Conservation (phyloP, 257 asterid genomes). For the Solanum pimpinellifolium region DNA sequence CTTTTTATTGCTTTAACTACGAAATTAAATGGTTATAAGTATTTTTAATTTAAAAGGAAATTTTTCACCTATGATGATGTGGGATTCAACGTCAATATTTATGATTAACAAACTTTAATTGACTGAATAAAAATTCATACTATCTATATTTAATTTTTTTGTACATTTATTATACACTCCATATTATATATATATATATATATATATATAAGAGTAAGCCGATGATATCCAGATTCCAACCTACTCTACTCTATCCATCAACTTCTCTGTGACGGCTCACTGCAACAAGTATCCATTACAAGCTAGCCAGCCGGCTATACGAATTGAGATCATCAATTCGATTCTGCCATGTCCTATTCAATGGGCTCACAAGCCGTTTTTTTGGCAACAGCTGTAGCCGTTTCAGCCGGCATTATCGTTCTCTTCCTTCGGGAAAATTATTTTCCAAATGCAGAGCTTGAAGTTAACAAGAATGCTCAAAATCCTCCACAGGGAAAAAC, state of each 20-base stretch:
- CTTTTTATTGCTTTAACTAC: too few relatives aligned
- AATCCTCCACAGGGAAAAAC: background rate
- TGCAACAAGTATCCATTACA: background rate
- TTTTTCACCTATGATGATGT: too few relatives aligned
- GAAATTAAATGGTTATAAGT: background rate
- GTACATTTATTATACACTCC: background rate
- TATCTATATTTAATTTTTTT: too few relatives aligned
- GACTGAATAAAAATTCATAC: background rate
- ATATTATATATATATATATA: too few relatives aligned
- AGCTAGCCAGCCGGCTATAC: background rate
- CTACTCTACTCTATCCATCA: background rate
- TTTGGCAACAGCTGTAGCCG: conserved; percentile 82
- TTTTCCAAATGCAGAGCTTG: background rate
- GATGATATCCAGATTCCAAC: background rate
- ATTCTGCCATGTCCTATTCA: conserved; percentile 16
- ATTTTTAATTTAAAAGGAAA: too few relatives aligned
- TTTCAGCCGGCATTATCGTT: conserved; percentile 63
- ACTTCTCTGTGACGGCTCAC: background rate
- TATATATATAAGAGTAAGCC: background rate
- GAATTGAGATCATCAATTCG: background rate
- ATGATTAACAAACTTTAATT: background rate
- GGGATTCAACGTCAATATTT: background rate
- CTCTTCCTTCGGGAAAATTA: conserved; percentile 38
- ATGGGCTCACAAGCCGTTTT: conserved; percentile 56
- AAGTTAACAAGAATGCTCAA: background rate